Percentiles rank a stretch among this genome's conserved stretches.
phyloP scores from a whole-genome alignment of 148 eudicot species.

The Cornus kousa region DNA sequence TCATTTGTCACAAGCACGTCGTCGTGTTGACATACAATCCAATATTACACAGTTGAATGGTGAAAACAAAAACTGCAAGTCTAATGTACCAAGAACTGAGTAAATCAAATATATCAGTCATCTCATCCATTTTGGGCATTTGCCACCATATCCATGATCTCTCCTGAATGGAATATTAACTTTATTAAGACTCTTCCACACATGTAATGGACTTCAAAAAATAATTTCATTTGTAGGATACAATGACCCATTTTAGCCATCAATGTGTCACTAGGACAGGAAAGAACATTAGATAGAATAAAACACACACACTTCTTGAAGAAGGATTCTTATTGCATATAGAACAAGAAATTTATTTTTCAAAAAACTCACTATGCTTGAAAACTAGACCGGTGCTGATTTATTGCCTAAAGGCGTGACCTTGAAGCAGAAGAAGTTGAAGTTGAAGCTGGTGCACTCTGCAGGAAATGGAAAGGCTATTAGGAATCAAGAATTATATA shows the following conservation, averaged over 20 bases:
- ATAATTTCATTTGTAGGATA: not conserved
- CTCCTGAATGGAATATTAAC: not conserved
- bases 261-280: not conserved
- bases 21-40: too few species aligned
- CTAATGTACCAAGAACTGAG: too few species aligned
- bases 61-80: too few species aligned
- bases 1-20: too few species aligned
- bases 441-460: conserved; percentile 66
- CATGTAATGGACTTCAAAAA: too few species aligned
- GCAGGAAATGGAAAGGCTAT: conserved; percentile 23
- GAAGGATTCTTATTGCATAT: not conserved
- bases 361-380: not conserved
- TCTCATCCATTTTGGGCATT: not conserved
- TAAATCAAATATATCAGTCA: not conserved
- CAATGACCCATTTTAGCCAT: not conserved
- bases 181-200: too few species aligned
- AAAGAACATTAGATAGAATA: too few species aligned
- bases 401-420: conserved; percentile 56
- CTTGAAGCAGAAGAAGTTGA: conserved; percentile 51
- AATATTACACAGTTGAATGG: too few species aligned
- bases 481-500: not conserved
- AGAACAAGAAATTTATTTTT: not conserved
- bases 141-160: not conserved
- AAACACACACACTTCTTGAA: not conserved
- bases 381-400: not conserved